Percentiles rank a stretch among this genome's conserved stretches.
Evolutionary conservation across 2,329 filamentous ascomycete species (phyloP).

Genomic region (Shiraia sp.): DNA sequence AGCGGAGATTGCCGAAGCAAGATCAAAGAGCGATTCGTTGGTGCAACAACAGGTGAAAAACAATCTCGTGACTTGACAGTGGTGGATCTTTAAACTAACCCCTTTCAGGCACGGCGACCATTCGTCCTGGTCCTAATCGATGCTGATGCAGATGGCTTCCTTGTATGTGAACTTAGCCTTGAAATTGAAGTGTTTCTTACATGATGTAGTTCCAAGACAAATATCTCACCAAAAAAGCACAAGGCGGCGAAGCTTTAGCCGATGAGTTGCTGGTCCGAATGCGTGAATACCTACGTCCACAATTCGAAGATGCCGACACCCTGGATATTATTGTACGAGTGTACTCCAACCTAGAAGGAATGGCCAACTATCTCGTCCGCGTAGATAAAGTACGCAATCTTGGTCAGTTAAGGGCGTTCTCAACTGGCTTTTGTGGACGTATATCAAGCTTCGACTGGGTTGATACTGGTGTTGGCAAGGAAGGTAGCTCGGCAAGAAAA

Average conservation of each 20-base stretch:
- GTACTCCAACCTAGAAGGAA: slow-evolving; percentile 43
- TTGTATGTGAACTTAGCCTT: slow-evolving; percentile 21
- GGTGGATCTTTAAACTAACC: slow-evolving; percentile 8
- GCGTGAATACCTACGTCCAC: slow-evolving; percentile 41
- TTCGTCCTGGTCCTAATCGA: slow-evolving; percentile 44
- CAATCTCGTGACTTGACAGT: too few relatives aligned
- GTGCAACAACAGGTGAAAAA: slow-evolving; percentile 33
- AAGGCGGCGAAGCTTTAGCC: slow-evolving; percentile 40
- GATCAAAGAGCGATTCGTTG: slow-evolving; percentile 33
- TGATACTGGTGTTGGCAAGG: slow-evolving; percentile 42
- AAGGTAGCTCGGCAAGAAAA: slow-evolving; percentile 39
- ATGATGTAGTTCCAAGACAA: slow-evolving; percentile 41
- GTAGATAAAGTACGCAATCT: slow-evolving; percentile 42
- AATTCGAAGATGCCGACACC: slow-evolving; percentile 39
- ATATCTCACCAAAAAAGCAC: slow-evolving; percentile 39
- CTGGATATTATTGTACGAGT: slow-evolving; percentile 41
- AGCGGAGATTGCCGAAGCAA: slow-evolving; percentile 37
- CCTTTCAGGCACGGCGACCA: slow-evolving; percentile 33
- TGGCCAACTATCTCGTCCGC: slow-evolving; percentile 42
- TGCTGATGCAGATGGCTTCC: slow-evolving; percentile 42
- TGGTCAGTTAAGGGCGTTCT: slow-evolving; percentile 40
- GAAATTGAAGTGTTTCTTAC: neutral
- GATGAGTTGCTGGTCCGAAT: slow-evolving; percentile 40
- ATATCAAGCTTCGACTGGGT: slow-evolving; percentile 44
- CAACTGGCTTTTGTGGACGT: slow-evolving; percentile 42